These are phyloP conservation scores for Verticillium zaregamsianum DNA, from an alignment of 2,329 filamentous ascomycete genomes.

Conservation along the genomic window DNA sequence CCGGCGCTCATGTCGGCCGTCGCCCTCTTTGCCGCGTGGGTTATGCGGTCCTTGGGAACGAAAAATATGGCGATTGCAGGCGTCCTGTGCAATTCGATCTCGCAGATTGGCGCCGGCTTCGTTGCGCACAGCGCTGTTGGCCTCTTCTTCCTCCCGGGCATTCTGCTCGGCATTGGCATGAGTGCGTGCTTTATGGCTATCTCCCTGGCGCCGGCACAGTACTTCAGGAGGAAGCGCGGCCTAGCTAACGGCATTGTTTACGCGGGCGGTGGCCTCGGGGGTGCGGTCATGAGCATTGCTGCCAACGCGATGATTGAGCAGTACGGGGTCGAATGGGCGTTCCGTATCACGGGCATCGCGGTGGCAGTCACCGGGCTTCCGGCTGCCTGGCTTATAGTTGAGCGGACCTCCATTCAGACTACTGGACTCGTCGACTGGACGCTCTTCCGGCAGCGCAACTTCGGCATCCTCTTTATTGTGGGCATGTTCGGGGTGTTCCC, in stretches of 20 bases:
- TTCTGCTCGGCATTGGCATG: conserved; percentile 26
- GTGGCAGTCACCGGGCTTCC: conserved; percentile 47
- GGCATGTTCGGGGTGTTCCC: conserved; percentile 55
- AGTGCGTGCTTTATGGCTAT: conserved; percentile 27
- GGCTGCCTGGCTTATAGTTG: conserved; percentile 48
- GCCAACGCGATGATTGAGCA: conserved; percentile 42
- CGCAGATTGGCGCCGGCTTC: conserved; percentile 39
- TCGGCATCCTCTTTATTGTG: conserved; percentile 47
- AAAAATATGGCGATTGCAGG: conserved; percentile 42
- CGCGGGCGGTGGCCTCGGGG: conserved; percentile 52
- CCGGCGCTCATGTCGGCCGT: conserved; percentile 45
- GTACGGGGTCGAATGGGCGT: conserved; percentile 46
- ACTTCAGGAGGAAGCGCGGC: conserved; percentile 49
- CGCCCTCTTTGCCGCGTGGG: conserved; percentile 45
- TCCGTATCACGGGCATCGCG: conserved; percentile 47
- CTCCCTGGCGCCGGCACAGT: conserved; percentile 47
- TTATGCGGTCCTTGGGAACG: conserved; percentile 46
- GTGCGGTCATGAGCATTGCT: conserved; percentile 45
- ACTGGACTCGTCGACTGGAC: conserved; percentile 45
- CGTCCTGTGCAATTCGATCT: conserved; percentile 43
- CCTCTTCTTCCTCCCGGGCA: conserved; percentile 28
- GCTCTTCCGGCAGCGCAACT: conserved; percentile 48
- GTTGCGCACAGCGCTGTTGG: conserved; percentile 26
- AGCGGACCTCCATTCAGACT: conserved; percentile 34
- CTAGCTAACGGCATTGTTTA: conserved; percentile 52